Base-by-base conservation (phyloP, 495 filamentous ascomycete species). In the Aspergillus incahuasiensis region DNA sequence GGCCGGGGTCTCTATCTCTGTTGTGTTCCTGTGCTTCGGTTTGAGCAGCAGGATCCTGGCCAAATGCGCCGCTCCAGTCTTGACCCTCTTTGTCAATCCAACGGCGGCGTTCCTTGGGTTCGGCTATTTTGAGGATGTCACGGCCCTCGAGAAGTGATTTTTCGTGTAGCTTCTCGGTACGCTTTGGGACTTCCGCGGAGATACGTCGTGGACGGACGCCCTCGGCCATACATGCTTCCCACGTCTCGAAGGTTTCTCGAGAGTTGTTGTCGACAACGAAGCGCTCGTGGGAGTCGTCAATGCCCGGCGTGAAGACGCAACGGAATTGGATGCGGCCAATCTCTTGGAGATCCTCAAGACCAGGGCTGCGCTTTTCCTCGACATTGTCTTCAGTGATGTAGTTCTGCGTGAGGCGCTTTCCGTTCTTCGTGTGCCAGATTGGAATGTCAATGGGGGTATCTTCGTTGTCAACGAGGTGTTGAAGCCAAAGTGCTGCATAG, bases 21-120 rank as follows among this genome's bases (percentile, higher is more conserved):
- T 44, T 15, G 22, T 32, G 38, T 3, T 80, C 79, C 16, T 64
- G 60, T 2, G 66, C 64, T 55, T 85, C 76, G 32, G 82, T 73
- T 49, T 78, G 80, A 0, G 78, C 74, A 35, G 77, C 74, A 2
- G 84, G 82, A 54, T 86, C 85, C 16, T 85, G 69, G 6, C 83
- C 84, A 52, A 97, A 96, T 0, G 91, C 89, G n/a, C 88, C 89
- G 39, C 79, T 85, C 92, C 92, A 96, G 67, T 96, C 90, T 16
- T 83, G 83, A 4, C 92, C 92, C 50, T 88, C 82, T 62, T 85
- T 87, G 32, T 83, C 78, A 18, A 96, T 73, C 89, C 92, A 96
- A 58, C 80, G 85, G 53, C 82, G 66, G 59, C 83, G 86, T 58
- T 96, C 89, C 34, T 83, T 79, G 7, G 86, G 78, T 6, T 80